Evolutionary conservation across 2,329 filamentous ascomycete genomes (phyloP), one percentile per base, ranked within the genome.

Genomic region (Neocucurbitaria cava): DNA sequence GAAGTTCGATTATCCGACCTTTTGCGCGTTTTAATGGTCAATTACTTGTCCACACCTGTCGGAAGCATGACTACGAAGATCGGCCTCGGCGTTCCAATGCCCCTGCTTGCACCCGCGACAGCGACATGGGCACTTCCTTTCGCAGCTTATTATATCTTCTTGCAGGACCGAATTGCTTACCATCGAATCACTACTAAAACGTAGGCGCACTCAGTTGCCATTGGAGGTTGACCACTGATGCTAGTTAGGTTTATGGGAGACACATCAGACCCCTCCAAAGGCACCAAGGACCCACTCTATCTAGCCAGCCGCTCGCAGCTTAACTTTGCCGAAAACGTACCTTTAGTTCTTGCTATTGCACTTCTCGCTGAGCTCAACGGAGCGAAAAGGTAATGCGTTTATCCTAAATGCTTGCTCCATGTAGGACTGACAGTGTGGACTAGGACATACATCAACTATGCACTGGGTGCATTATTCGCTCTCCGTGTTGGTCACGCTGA

Each of bases 351-450:
- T 24, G 56, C 71, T 3, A 46, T 79, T 13, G 69, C 74, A 3
- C 59, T 73, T n/a, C 51, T 79, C 13, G 78, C 76, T 20, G 79
- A 81, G 61, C 54, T 80, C n/a, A 81, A 80, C 50, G 79, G 79
- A 15, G 79, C 71, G 6, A 70, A 77, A 40, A 58, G 74, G 63
- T 71, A 64, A 33, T 41, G 11, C 9, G 43, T 18, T 8, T 9
- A 9, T 26, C 9, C 3, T 6, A 26, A 10, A 18, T 38, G 17
- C 33, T 21, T 20, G 17, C 21, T 3, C 8, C 21, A 36, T 41
- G 11, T 26, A n/a, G 21, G 5, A 3, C 24, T 43, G 17, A 43
- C 15, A 18, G 10, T 35, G 28, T 17, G 31, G 10, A 18, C 13
- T 20, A 71, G 68, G 24, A 70, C 66, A 40, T 64, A 65, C 11